These are phyloP conservation scores for Durio zibethinus DNA, from an alignment of 345 rosid species.

Conservation along the genomic window DNA sequence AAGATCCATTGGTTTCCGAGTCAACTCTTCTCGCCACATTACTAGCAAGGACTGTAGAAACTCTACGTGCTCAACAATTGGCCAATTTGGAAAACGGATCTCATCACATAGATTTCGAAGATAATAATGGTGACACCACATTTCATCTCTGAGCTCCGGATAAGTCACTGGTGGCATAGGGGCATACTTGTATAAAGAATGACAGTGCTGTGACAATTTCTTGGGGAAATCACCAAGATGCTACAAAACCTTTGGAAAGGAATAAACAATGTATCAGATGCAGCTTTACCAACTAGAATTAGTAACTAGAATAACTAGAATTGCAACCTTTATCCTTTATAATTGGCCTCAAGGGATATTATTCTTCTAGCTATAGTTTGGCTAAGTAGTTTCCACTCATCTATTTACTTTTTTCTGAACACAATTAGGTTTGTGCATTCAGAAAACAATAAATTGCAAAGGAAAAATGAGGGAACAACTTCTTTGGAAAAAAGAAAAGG, in stretches of 20 bases:
- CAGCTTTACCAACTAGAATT: constrained; percentile 8
- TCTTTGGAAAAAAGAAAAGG: neutral
- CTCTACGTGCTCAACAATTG: constrained; percentile 96
- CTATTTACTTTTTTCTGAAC: neutral
- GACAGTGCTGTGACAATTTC: constrained; percentile 96
- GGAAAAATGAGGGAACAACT: neutral
- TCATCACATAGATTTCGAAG: constrained; percentile 93
- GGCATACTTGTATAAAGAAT: constrained; percentile 89
- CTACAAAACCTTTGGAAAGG: constrained; percentile 76
- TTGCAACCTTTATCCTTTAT: neutral
- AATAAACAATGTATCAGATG: constrained; percentile 14
- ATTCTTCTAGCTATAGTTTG: neutral
- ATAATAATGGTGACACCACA: constrained; percentile 99
- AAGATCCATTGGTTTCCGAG: constrained; percentile 97
- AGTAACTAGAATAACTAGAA: neutral
- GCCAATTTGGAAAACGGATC: constrained; percentile 95
- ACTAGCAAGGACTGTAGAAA: constrained; percentile 87
- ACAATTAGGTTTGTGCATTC: neutral
- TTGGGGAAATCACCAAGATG: constrained; percentile 99
- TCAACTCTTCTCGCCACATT: constrained; percentile 99
- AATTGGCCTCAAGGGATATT: neutral
- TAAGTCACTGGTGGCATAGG: constrained; percentile 99
- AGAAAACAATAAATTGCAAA: neutral
- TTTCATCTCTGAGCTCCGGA: constrained; percentile 98
- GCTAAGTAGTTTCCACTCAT: neutral